Base-by-base conservation (phyloP, 2,329 filamentous ascomycete genomes). In the Claviceps paspali region DNA sequence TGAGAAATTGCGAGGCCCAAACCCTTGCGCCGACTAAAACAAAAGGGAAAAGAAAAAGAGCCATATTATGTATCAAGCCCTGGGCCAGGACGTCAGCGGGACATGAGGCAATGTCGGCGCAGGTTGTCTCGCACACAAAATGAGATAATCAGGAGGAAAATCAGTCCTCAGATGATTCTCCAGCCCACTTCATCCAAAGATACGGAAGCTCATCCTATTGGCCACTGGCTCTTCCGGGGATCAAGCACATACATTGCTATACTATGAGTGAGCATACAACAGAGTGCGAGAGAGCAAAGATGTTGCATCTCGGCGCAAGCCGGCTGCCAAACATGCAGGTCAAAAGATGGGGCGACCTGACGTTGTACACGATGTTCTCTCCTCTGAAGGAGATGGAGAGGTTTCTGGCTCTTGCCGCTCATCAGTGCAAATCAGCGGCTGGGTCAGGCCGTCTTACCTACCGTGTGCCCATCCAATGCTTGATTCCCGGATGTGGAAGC, bases 371-470 rank as follows among this genome's bases (percentile, higher is more conserved):
- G 6, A 10, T 10, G 2, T 26, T 22, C 7, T 33, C 15, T 30
- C 14, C 24, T 15, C n/a, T 22, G 14, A n/a, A 30, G 6, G n/a
- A 24, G 29, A 31, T 36, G 21, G 14, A 36, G 29, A 31, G 21
- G 24, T 18, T 18, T 5, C 12, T 23, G 29, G 22, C 22, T 38
- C 9, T 24, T 10, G 15, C 22, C 19, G 8, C 12, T 22, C 28
- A 28, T 33, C 29, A 17, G 11, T 4, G 22, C 29, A 27, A 5
- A 19, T 27, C 19, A 18, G 27, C 27, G 14, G 17, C 19, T 33
- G 36, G 28, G 22, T 38, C 29, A 38, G 21, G 17, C 23, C 22
- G 36, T 31, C 36, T 29, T 27, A 33, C 23, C 22, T 30, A 29
- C 18, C 29, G 11, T 14, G 29, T n/a, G n/a, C n/a, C n/a, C n/a